Percentiles rank a stretch among this genome's conserved stretches.
These are phyloP conservation scores for Phialocephala subalpina DNA, from an alignment of 2,329 filamentous ascomycete genomes.

Conservation along the genomic window DNA sequence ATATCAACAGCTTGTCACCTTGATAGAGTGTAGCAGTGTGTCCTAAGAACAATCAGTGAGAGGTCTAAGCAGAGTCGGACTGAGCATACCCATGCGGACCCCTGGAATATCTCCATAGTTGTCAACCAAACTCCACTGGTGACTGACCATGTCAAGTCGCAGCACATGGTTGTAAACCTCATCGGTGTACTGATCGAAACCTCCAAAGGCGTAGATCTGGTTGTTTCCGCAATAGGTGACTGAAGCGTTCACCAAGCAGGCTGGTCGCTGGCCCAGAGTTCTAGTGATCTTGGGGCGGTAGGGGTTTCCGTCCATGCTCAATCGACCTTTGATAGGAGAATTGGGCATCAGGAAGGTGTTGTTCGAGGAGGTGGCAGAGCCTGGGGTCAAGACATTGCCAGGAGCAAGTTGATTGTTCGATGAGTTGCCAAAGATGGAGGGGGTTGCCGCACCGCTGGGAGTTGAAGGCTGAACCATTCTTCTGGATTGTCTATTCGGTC, in stretches of 20 bases:
- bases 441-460: conserved; percentile 44
- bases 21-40: conserved; percentile 95
- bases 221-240: conserved; percentile 99
- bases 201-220: conserved; percentile 96
- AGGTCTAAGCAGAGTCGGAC: not conserved
- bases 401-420: conserved; percentile 31
- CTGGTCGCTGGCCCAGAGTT: conserved; percentile 81
- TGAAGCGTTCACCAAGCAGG: conserved; percentile 96
- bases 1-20: conserved; percentile 94
- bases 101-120: conserved; percentile 99
- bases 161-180: conserved; percentile 99
- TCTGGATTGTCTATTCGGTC: conserved; percentile 1
- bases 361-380: conserved; percentile 64
- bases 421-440: conserved; percentile 57
- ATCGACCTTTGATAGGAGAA: conserved; percentile 74
- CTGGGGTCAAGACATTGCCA: conserved; percentile 48
- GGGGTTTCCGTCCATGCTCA: conserved; percentile 72
- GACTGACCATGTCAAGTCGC: conserved; percentile 82
- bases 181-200: conserved; percentile 98
- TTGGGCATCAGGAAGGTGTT: conserved; percentile 93
- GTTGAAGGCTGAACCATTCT: conserved; percentile 56
- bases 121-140: conserved; percentile 95
- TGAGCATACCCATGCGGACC: conserved; percentile 83
- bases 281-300: conserved; percentile 87
- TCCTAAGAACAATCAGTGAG: conserved; percentile 57